Evolutionary conservation across 495 filamentous ascomycete species (phyloP).

Genomic region (Xylaria curta): DNA sequence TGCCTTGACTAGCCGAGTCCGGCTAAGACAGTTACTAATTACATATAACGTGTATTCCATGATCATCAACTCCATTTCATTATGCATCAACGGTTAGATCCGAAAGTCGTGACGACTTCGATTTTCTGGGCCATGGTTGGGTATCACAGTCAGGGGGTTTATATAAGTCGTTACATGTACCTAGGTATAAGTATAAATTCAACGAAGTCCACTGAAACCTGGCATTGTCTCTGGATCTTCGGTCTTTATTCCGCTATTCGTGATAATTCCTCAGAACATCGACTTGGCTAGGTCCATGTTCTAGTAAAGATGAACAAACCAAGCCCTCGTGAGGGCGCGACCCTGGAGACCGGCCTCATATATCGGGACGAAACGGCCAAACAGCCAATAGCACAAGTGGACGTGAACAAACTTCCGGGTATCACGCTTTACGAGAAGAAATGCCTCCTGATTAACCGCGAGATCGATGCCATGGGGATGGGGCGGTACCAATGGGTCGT

Average conservation of each 20-base stretch:
- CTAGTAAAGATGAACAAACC: background rate
- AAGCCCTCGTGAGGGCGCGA: constrained; percentile 5
- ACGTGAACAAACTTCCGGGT: background rate
- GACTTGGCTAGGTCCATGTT: background rate
- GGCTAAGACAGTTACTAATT: background rate
- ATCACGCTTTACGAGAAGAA: constrained; percentile 52
- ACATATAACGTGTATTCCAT: background rate
- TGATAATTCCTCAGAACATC: background rate
- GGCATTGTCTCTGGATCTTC: background rate
- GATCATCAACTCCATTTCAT: background rate
- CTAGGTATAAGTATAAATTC: background rate
- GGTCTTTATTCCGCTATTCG: background rate
- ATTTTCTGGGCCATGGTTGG: background rate
- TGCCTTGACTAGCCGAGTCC: background rate
- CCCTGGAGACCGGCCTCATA: background rate
- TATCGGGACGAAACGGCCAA: background rate
- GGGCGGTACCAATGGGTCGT: constrained; percentile 57
- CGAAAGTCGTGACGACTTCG: constrained; percentile 24
- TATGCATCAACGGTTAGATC: constrained; percentile 11
- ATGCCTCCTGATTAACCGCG: constrained; percentile 51
- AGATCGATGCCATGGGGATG: constrained; percentile 57
- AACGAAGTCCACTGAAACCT: background rate
- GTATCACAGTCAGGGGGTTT: background rate
- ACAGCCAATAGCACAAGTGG: background rate
- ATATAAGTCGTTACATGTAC: background rate